phyloP scores from a whole-genome alignment of 1,284 basidiomycete species.

The Cystobasidium sp. region DNA sequence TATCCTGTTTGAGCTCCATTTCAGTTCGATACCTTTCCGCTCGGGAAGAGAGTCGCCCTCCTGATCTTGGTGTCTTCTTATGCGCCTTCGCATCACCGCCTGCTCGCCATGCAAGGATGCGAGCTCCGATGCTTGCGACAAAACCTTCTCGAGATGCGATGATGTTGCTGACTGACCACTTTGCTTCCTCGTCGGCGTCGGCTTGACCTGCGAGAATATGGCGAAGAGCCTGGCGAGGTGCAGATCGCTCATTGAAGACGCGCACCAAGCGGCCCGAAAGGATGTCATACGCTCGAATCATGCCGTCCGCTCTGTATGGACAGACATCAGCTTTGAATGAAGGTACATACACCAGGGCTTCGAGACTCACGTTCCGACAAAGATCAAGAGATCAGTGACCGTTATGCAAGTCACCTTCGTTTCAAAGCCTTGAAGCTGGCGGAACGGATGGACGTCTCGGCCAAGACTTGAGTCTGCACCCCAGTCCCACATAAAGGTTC shows the following conservation, averaged over 20 bases:
- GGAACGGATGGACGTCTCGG: conserved; percentile 36
- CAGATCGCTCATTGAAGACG: conserved; percentile 50
- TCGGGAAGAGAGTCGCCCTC: conserved; percentile 28
- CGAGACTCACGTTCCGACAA: conserved; percentile 48
- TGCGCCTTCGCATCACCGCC: conserved; percentile 34
- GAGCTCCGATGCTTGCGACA: conserved; percentile 49
- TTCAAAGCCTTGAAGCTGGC: conserved; percentile 45
- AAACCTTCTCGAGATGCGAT: conserved; percentile 47
- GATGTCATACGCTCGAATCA: conserved; percentile 47
- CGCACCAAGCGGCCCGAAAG: conserved; percentile 45
- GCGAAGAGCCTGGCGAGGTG: conserved; percentile 47
- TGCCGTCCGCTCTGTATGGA: conserved; percentile 48
- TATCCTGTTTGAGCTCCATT: conserved; percentile 49
- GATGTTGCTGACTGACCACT: conserved; percentile 49
- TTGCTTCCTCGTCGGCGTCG: conserved; percentile 49
- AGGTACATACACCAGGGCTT: background rate
- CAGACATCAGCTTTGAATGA: background rate
- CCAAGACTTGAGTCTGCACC: background rate
- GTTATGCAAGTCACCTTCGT: conserved; percentile 49
- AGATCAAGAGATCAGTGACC: conserved; percentile 44
- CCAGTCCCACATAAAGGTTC: conserved; percentile 50
- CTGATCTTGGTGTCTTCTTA: conserved; percentile 42
- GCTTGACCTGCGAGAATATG: conserved; percentile 47
- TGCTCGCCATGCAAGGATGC: conserved; percentile 49
- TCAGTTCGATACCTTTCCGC: conserved; percentile 41